A percentile compares a stretch with the other conserved stretches of the same genome.
phyloP scores from a whole-genome alignment of 2,329 filamentous ascomycete genomes.

The Ophiostoma piceae region DNA sequence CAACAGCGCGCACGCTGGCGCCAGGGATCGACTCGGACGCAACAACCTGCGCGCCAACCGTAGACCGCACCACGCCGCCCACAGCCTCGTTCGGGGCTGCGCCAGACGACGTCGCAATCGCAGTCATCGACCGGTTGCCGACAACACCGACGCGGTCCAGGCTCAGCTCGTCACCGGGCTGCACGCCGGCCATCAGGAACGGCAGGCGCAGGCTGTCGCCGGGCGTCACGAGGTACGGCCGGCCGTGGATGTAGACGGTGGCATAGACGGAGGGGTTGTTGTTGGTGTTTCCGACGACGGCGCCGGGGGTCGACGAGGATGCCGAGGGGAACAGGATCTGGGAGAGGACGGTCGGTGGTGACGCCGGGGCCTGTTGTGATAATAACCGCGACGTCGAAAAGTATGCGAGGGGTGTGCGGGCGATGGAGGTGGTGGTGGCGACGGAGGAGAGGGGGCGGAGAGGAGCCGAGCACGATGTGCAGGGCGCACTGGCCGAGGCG shows the following conservation, averaged over 20 bases:
- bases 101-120: constrained; percentile 13
- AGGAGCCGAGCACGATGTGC: background rate
- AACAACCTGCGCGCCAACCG: constrained; percentile 9
- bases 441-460: background rate
- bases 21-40: constrained; percentile 21
- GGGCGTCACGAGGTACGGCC: constrained; percentile 70
- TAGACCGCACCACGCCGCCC: constrained; percentile 1
- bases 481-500: background rate
- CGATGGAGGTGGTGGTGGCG: background rate
- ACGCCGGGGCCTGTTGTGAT: background rate
- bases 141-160: constrained; percentile 79
- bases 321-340: constrained; percentile 18
- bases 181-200: constrained; percentile 70
- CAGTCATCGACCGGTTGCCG: constrained; percentile 56
- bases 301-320: background rate
- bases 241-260: constrained; percentile 71
- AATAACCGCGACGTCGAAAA: constrained; percentile 15
- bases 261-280: constrained; percentile 50
- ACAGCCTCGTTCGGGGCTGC: background rate
- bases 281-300: background rate
- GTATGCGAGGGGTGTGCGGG: constrained; percentile 4
- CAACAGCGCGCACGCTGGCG: constrained; percentile 50
- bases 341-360: constrained; percentile 15
- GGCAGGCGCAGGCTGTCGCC: constrained; percentile 73
- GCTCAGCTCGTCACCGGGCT: constrained; percentile 77